These are phyloP conservation scores for Lactarius evosmus DNA, from an alignment of 768 basidiomycete genomes.

Conservation along the genomic window DNA sequence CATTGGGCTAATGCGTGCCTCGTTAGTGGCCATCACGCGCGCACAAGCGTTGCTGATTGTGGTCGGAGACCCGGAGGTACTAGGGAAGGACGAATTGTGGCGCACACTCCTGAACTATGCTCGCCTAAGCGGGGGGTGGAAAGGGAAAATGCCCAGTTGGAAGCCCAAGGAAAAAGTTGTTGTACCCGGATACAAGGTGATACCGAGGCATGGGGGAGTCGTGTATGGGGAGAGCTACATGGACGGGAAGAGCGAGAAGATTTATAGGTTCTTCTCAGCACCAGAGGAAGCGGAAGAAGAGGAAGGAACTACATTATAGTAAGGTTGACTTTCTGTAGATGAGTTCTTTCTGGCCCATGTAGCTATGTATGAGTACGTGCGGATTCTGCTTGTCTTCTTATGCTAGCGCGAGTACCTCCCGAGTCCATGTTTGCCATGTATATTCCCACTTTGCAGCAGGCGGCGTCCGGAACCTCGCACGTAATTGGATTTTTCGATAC, in stretches of 20 bases:
- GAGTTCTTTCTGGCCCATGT: not conserved
- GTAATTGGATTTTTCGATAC: not conserved
- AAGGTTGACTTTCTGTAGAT: no score
- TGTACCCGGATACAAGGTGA: not conserved
- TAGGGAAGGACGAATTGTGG: conserved; percentile 60
- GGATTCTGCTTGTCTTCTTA: not conserved
- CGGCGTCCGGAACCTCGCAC: not conserved
- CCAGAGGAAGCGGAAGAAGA: not conserved
- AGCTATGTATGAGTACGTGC: not conserved
- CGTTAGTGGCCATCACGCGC: conserved; percentile 60
- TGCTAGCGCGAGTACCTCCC: not conserved
- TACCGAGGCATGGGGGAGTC: not conserved
- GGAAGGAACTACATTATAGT: no score
- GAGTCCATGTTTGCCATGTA: not conserved
- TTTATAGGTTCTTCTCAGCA: conserved; percentile 6
- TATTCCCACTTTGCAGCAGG: not conserved
- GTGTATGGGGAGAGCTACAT: conserved; percentile 13
- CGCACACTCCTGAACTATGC: conserved; percentile 57
- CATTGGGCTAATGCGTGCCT: not conserved
- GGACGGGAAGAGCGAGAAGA: not conserved
- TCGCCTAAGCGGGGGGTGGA: conserved; percentile 50
- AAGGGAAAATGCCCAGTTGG: conserved; percentile 41
- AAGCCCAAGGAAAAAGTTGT: conserved; percentile 30
- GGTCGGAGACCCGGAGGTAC: conserved; percentile 56
- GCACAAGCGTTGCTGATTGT: conserved; percentile 62